A percentile compares a stretch with the other conserved stretches of the same genome.
phyloP scores from a whole-genome alignment of 352 stramenopile species.

The Globisporangium ultimum region DNA sequence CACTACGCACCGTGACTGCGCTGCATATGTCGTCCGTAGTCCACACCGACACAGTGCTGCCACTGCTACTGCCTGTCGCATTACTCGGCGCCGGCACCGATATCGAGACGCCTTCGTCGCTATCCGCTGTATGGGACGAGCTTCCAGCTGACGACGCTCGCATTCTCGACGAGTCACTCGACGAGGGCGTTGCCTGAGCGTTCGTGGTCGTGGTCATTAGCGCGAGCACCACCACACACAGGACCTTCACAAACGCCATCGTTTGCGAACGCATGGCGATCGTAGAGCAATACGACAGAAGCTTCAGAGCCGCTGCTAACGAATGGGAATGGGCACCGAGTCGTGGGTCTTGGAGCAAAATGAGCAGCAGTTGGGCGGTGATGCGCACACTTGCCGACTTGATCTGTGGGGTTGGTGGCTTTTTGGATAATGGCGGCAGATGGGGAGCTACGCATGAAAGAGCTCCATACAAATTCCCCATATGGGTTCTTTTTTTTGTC shows the following conservation, averaged over 20 bases:
- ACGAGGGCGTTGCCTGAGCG: background rate
- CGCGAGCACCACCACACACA: background rate
- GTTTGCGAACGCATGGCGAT: background rate
- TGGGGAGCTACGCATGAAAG: too few species aligned
- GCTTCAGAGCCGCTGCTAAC: slow-evolving; percentile 4
- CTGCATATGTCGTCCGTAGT: slow-evolving; percentile 10
- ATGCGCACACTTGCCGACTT: background rate
- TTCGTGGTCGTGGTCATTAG: background rate
- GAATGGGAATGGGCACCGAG: too few species aligned
- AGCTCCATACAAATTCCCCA: slow-evolving; percentile 7
- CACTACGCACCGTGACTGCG: background rate
- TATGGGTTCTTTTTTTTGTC: slow-evolving; percentile 13
- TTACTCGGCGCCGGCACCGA: slow-evolving; percentile 1
- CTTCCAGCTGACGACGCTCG: background rate
- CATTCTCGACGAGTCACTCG: background rate
- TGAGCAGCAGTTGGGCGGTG: too few species aligned
- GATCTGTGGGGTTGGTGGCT: slow-evolving; percentile 1
- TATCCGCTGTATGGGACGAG: background rate
- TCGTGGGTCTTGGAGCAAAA: too few species aligned
- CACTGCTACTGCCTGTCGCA: background rate
- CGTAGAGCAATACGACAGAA: too few species aligned
- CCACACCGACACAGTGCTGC: slow-evolving; percentile 9
- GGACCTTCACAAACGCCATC: background rate
- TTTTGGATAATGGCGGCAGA: slow-evolving; percentile 8
- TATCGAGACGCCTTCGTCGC: background rate